Conservation (phyloP, 2,329 filamentous ascomycete genomes). For the Rhynchosporium graminicola region DNA sequence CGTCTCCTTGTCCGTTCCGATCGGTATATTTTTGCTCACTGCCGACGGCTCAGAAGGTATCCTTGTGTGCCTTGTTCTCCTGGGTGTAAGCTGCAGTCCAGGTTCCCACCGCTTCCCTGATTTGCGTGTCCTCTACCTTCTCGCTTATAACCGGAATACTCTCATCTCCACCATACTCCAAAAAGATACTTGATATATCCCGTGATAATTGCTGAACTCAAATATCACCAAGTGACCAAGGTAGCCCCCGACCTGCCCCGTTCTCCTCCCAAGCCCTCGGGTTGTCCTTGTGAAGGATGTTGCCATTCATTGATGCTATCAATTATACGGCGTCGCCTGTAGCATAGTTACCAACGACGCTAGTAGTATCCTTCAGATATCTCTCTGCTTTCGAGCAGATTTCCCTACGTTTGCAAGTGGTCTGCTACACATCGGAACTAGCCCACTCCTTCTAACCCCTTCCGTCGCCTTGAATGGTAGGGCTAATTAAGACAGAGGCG, state of each 20-base stretch:
- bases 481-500: too few relatives aligned
- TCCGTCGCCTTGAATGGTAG: too few relatives aligned
- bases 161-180: constrained; percentile 22
- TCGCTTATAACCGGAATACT: too few relatives aligned
- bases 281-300: constrained; percentile 42
- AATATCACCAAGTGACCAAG: constrained; percentile 30
- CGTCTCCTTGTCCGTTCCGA: too few relatives aligned
- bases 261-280: constrained; percentile 39
- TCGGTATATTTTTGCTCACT: too few relatives aligned
- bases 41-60: too few relatives aligned
- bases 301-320: constrained; percentile 43
- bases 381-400: constrained; percentile 41
- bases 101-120: too few relatives aligned
- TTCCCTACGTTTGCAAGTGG: constrained; percentile 40
- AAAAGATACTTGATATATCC: constrained; percentile 37
- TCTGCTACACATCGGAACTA: constrained; percentile 41
- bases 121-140: too few relatives aligned
- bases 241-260: constrained; percentile 42
- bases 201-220: constrained; percentile 40
- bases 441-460: too few relatives aligned
- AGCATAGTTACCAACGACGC: constrained; percentile 42
- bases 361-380: constrained; percentile 39
- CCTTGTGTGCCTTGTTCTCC: too few relatives aligned
- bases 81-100: too few relatives aligned
- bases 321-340: constrained; percentile 43